Evolutionary conservation across 768 basidiomycete genomes (phyloP).

Genomic region (Trametes cinnabarina): DNA sequence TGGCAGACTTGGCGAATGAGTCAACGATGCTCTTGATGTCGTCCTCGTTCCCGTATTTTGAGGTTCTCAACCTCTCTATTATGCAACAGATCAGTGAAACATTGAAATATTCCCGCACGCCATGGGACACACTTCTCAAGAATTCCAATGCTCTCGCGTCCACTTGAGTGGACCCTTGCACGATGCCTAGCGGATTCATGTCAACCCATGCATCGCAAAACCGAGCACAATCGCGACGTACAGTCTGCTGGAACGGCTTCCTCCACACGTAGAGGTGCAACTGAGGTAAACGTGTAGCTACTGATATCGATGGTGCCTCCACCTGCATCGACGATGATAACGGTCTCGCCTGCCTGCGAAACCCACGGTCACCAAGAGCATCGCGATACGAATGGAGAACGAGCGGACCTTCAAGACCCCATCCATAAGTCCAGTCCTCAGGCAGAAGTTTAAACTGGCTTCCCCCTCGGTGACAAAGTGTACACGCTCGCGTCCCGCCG

Average conservation of each 20-base stretch:
- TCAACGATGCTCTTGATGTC: slow-evolving; percentile 38
- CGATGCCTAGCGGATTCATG: slow-evolving; percentile 30
- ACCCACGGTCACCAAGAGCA: too few relatives aligned
- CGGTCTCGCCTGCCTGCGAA: slow-evolving; percentile 32
- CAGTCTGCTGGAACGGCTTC: slow-evolving; percentile 38
- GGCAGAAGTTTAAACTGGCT: slow-evolving; percentile 58
- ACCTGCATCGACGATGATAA: slow-evolving; percentile 53
- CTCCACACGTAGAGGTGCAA: slow-evolving; percentile 27
- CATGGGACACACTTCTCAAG: slow-evolving; percentile 30
- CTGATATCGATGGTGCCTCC: slow-evolving; percentile 45
- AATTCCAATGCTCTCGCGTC: slow-evolving; percentile 33
- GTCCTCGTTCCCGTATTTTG: slow-evolving; percentile 31
- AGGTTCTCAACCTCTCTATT: slow-evolving; percentile 33
- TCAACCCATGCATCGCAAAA: neutral
- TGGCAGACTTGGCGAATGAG: slow-evolving; percentile 39
- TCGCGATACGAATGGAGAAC: too few relatives aligned
- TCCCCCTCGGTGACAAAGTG: slow-evolving; percentile 65
- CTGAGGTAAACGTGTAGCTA: slow-evolving; percentile 27
- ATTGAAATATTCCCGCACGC: too few relatives aligned
- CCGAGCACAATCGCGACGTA: slow-evolving; percentile 15
- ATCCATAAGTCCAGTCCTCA: slow-evolving; percentile 44
- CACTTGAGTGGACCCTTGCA: slow-evolving; percentile 42
- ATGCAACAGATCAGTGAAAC: too few relatives aligned
- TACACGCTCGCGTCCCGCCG: slow-evolving; percentile 41
- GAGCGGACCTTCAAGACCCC: slow-evolving; percentile 37